These are phyloP conservation scores for Syncephalastrum racemosum DNA, from an alignment of 371 early-diverging fungal species.

Conservation along the genomic window DNA sequence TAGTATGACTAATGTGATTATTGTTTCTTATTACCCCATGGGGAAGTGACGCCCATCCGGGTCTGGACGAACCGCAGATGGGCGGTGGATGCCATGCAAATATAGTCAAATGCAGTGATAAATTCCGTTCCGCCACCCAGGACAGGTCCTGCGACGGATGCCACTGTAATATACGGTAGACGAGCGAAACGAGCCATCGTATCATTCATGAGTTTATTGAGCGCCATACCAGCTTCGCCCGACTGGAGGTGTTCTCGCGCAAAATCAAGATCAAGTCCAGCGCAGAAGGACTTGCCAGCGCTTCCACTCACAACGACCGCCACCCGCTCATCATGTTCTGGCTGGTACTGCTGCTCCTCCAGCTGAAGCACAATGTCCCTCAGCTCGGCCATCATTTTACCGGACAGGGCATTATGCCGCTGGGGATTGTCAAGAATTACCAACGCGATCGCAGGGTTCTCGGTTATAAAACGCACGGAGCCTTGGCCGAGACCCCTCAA, in stretches of 20 bases:
- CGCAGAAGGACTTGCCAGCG: slow-evolving; percentile 55
- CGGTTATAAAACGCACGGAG: slow-evolving; percentile 33
- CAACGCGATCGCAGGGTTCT: slow-evolving; percentile 49
- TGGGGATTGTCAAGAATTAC: slow-evolving; percentile 52
- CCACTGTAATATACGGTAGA: slow-evolving; percentile 62
- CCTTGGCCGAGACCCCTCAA: slow-evolving; percentile 33
- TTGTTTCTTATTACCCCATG: slow-evolving; percentile 42
- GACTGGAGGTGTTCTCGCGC: slow-evolving; percentile 48
- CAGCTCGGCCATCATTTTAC: slow-evolving; percentile 73
- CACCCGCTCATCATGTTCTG: slow-evolving; percentile 25
- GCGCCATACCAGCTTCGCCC: slow-evolving; percentile 40
- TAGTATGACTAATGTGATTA: not conserved
- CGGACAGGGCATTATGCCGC: slow-evolving; percentile 67
- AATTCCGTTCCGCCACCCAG: slow-evolving; percentile 79
- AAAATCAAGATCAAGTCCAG: slow-evolving; percentile 61
- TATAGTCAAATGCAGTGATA: slow-evolving; percentile 62
- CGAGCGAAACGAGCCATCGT: slow-evolving; percentile 54
- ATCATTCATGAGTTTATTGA: slow-evolving; percentile 64
- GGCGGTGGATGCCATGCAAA: slow-evolving; percentile 45
- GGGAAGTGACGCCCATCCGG: slow-evolving; percentile 65
- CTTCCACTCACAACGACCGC: slow-evolving; percentile 60
- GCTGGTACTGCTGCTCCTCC: slow-evolving; percentile 16
- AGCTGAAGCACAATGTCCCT: slow-evolving; percentile 53
- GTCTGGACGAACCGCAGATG: slow-evolving; percentile 65
- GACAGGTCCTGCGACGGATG: slow-evolving; percentile 64